phyloP scores from a whole-genome alignment of 2,329 filamentous ascomycete species.

The Fusarium sp. region DNA sequence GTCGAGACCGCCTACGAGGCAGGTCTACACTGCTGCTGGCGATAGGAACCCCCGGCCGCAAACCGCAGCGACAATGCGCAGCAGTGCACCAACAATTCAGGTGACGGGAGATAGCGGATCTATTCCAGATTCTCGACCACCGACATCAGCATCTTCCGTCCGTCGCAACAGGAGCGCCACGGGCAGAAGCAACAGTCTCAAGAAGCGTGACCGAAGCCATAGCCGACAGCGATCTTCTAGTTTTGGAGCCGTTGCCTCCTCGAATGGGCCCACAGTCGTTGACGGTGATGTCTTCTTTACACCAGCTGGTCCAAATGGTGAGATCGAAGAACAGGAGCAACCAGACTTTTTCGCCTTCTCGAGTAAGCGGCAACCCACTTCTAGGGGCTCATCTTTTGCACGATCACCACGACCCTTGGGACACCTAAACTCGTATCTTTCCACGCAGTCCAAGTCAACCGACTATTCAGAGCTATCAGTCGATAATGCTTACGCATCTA shows the following conservation, averaged over 20 bases:
- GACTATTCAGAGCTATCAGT: conserved; percentile 58
- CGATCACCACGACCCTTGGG: conserved; percentile 60
- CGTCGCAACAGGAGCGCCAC: conserved; percentile 62
- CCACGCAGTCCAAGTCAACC: conserved; percentile 58
- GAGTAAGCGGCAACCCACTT: conserved; percentile 58
- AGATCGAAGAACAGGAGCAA: conserved; percentile 54
- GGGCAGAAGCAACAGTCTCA: conserved; percentile 65
- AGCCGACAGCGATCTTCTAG: conserved; percentile 64
- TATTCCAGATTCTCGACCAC: conserved; percentile 53
- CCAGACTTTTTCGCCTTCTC: conserved; percentile 63
- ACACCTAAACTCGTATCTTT: conserved; percentile 63
- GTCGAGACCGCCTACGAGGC: conserved; percentile 60
- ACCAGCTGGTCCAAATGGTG: conserved; percentile 58
- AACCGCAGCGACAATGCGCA: conserved; percentile 61
- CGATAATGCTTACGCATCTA: conserved; percentile 61
- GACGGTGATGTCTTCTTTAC: conserved; percentile 69
- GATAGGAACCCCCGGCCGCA: conserved; percentile 57
- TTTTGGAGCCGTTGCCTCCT: conserved; percentile 54
- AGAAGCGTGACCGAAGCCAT: conserved; percentile 66
- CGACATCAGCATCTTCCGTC: conserved; percentile 53
- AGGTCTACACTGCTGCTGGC: conserved; percentile 54
- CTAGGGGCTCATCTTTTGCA: conserved; percentile 59
- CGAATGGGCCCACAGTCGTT: conserved; percentile 58
- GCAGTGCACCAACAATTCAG: conserved; percentile 78
- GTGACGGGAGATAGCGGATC: conserved; percentile 76